These are phyloP conservation scores for Arthroderma sp. DNA, from an alignment of 2,329 filamentous ascomycete genomes.

Conservation along the genomic window DNA sequence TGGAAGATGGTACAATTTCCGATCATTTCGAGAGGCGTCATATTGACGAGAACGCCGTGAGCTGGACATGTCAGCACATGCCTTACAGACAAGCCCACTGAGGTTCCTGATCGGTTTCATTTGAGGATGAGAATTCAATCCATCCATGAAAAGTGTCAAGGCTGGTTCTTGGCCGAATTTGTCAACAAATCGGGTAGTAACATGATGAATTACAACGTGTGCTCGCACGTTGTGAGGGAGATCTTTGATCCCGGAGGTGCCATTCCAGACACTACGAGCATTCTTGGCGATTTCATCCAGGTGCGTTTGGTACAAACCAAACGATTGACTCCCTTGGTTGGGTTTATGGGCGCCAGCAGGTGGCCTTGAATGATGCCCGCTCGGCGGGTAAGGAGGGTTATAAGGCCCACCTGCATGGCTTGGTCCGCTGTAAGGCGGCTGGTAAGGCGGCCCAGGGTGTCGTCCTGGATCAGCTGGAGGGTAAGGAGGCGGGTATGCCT, in stretches of 20 bases:
- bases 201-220: slow-evolving; percentile 52
- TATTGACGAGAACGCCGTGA: slow-evolving; percentile 12
- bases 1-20: slow-evolving; percentile 22
- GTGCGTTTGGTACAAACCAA: slow-evolving; percentile 37
- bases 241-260: slow-evolving; percentile 47
- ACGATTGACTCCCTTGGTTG: slow-evolving; percentile 23
- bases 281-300: slow-evolving; percentile 44
- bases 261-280: slow-evolving; percentile 52
- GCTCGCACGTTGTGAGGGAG: slow-evolving; percentile 52
- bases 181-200: slow-evolving; percentile 45
- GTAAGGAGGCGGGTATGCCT: slow-evolving; percentile 17
- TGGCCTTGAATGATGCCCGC: slow-evolving; percentile 7
- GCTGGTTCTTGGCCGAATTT: slow-evolving; percentile 47
- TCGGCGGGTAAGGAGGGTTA: slow-evolving; percentile 8
- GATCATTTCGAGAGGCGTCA: slow-evolving; percentile 11
- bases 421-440: slow-evolving; percentile 10
- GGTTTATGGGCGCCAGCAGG: slow-evolving; percentile 11
- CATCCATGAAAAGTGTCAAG: slow-evolving; percentile 49
- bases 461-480: slow-evolving; percentile 14
- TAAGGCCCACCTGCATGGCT: slow-evolving; percentile 14
- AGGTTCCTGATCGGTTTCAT: slow-evolving; percentile 47
- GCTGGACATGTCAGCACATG: slow-evolving; percentile 29
- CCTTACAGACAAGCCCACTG: slow-evolving; percentile 44
- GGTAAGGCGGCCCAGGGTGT: slow-evolving; percentile 14
- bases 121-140: slow-evolving; percentile 44